Percentiles rank a stretch among this genome's conserved stretches.
These are phyloP conservation scores for Penicilliopsis zonata DNA, from an alignment of 495 filamentous ascomycete genomes.

Conservation along the genomic window DNA sequence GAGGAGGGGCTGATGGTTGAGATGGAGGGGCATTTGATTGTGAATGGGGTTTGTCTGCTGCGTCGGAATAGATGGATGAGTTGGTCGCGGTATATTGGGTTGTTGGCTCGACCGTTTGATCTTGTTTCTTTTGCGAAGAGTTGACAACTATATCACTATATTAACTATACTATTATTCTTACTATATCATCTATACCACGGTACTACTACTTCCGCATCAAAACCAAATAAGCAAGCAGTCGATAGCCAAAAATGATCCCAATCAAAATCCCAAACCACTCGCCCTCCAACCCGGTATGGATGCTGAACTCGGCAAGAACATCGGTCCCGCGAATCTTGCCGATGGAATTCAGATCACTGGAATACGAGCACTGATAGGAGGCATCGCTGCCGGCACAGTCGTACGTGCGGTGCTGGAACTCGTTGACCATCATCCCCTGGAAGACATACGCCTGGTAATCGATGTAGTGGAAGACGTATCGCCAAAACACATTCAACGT, in stretches of 20 bases:
- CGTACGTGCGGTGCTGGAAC: slow-evolving; percentile 49
- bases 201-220: slow-evolving; percentile 14
- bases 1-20: too few species aligned
- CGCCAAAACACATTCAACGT: slow-evolving; percentile 72
- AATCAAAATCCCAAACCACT: slow-evolving; percentile 65
- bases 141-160: too few species aligned
- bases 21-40: too few species aligned
- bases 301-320: slow-evolving; percentile 61
- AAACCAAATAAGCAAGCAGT: slow-evolving; percentile 43
- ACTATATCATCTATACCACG: neutral
- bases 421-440: slow-evolving; percentile 89
- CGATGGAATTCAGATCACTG: slow-evolving; percentile 47
- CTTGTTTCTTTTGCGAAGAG: too few species aligned
- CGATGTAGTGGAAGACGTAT: slow-evolving; percentile 76
- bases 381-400: slow-evolving; percentile 41
- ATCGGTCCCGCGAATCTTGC: slow-evolving; percentile 52
- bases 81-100: too few species aligned
- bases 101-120: too few species aligned
- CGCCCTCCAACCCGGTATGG: slow-evolving; percentile 44
- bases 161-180: too few species aligned
- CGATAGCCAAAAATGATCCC: slow-evolving; percentile 63
- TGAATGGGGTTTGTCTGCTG: too few species aligned
- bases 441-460: slow-evolving; percentile 77
- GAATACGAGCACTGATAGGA: slow-evolving; percentile 59
- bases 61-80: too few species aligned